These are phyloP conservation scores for Botrytis tulipae DNA, from an alignment of 2,329 filamentous ascomycete genomes.

Conservation along the genomic window DNA sequence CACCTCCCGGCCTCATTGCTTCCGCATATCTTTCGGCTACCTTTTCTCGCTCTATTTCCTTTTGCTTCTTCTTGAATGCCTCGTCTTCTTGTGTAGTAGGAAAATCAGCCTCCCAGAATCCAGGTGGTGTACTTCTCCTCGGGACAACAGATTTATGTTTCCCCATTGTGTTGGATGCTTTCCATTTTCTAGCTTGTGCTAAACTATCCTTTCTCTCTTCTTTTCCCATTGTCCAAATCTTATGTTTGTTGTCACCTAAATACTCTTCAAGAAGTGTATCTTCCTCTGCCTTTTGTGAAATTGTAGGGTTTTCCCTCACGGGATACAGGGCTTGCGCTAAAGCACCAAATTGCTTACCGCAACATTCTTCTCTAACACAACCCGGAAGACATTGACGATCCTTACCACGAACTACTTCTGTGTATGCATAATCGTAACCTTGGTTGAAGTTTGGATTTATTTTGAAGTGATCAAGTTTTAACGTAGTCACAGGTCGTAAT, in stretches of 20 bases:
- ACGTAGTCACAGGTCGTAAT: constrained; percentile 41
- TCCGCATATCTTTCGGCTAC: constrained; percentile 76
- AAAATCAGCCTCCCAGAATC: constrained; percentile 90
- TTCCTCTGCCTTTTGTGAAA: constrained; percentile 43
- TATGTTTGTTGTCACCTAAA: constrained; percentile 55
- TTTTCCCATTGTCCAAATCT: constrained; percentile 56
- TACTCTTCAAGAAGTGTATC: constrained; percentile 54
- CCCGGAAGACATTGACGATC: constrained; percentile 59
- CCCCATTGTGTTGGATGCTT: constrained; percentile 72
- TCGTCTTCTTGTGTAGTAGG: constrained; percentile 80
- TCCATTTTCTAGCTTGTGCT: constrained; percentile 70
- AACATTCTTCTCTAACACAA: constrained; percentile 58
- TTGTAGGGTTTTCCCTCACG: constrained; percentile 27
- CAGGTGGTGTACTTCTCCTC: constrained; percentile 71
- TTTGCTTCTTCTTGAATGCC: constrained; percentile 62
- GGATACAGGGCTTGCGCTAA: constrained; percentile 31
- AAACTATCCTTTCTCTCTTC: constrained; percentile 66
- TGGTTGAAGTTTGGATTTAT: constrained; percentile 61
- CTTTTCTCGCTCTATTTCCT: constrained; percentile 59
- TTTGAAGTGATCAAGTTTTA: constrained; percentile 58
- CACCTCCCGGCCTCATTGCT: constrained; percentile 72
- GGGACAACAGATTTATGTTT: constrained; percentile 75
- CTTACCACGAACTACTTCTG: constrained; percentile 57
- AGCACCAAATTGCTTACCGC: constrained; percentile 43
- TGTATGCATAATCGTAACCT: constrained; percentile 58